Evolutionary conservation across 2,329 filamentous ascomycete genomes (phyloP), one percentile per base, ranked within the genome.

Genomic region (Fusarium oligoseptatum): DNA sequence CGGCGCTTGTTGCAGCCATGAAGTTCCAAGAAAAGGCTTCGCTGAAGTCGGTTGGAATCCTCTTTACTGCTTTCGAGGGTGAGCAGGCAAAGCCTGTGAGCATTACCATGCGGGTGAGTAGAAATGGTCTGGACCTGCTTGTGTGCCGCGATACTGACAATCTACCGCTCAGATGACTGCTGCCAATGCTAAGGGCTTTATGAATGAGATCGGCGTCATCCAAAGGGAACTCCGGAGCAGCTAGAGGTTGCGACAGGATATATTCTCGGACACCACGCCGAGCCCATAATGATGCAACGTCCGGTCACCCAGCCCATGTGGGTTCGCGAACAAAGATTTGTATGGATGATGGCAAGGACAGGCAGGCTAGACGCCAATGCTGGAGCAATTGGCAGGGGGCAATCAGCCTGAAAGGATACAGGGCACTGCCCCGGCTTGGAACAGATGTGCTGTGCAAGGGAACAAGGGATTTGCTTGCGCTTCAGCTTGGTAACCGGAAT

Each of bases 1-100:
- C 93, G 1, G 91, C 92, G 1, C 88, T 98, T 68, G 90, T 95
- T 69, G 92, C 94, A 67, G 90, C 92, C 6, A 93, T 97, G 89
- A 91, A 91, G 52, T 94, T 97, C 79, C 92, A 95, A 70, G 91
- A 95, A 61, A 93, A 93, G 77, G 92, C 94, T 34, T 91, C 89
- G 48, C 89, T 93, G 71, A 94, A 94, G 82, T 89, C 91, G 52
- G 88, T 95, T 57, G 88, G 90, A 63, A 89, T 97, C 24, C 79
- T 92, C 41, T 92, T 92, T 76, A 92, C 89, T 1, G 90, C 90
- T 11, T 89, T 92, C 69, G 90, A 92, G 76, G 89, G 87, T 24
- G 83, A 84, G 3, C 85, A 88, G 43, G 85, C 85, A 1, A 88
- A 87, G 76, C 88, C 90, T 14, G 85, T 90, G 61, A 90, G 86